phyloP scores from a whole-genome alignment of 306 rosid species.

The Quercus mongolica region DNA sequence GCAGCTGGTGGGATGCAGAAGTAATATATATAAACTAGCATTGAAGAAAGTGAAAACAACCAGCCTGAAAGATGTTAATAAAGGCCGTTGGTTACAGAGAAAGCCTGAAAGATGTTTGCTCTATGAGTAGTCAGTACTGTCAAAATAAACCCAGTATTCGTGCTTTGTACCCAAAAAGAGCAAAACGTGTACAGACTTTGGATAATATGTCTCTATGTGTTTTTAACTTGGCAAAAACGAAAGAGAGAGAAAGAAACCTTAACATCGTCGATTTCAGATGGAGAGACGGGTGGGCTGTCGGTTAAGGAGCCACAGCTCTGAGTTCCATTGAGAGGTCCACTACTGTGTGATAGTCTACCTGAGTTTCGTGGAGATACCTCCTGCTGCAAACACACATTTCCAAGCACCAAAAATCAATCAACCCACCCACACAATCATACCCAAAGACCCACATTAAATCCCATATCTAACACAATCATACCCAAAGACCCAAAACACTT shows the following conservation, averaged over 20 bases:
- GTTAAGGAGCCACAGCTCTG: slow-evolving; percentile 75
- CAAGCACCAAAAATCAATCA: too few species aligned
- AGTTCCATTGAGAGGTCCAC: slow-evolving; percentile 89
- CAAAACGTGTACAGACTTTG: neutral
- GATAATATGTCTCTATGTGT: neutral
- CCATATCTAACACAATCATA: too few species aligned
- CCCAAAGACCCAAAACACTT: too few species aligned
- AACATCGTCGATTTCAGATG: slow-evolving; percentile 77
- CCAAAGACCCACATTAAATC: too few species aligned
- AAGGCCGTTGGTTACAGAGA: slow-evolving; percentile 50
- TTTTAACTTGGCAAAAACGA: neutral
- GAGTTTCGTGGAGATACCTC: slow-evolving; percentile 90
- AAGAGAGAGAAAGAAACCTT: slow-evolving; percentile 43
- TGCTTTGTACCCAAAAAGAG: too few species aligned
- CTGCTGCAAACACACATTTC: slow-evolving; percentile 40
- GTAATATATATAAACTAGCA: neutral
- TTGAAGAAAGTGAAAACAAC: slow-evolving; percentile 27
- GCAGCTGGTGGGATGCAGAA: too few species aligned
- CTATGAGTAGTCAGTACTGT: slow-evolving; percentile 26
- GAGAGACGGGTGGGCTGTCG: slow-evolving; percentile 91
- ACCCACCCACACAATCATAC: too few species aligned
- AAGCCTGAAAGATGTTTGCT: slow-evolving; percentile 49
- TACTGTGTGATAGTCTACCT: slow-evolving; percentile 88
- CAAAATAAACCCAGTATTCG: neutral
- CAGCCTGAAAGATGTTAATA: slow-evolving; percentile 13